Base-by-base conservation (phyloP, 139 green algal species). In the Chlorella sp. region DNA sequence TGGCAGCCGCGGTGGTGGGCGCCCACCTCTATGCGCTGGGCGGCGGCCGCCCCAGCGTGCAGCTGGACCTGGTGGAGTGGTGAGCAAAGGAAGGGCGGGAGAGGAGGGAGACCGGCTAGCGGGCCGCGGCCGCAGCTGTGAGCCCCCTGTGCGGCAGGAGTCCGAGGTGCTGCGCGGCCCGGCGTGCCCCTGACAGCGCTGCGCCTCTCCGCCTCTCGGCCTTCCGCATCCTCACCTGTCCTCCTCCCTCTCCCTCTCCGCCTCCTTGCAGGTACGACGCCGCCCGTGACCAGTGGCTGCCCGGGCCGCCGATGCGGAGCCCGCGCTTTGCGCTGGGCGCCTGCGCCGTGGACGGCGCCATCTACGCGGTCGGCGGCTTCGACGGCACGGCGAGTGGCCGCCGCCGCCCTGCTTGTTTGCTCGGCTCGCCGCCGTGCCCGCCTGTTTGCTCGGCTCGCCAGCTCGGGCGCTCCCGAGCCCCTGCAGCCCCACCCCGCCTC, bases 281-380 rank as follows among this genome's bases (percentile, higher is more conserved):
- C 45, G 41, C 41, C 5, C 56, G 71, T 40, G 79, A 83, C 27
- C 67, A 71, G 40, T 83, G 77, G 77, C 40, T 73, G 17, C 41
- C 41, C 11, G 53, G 66, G 53, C 77, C 77, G 12, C 36, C 71
- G 50, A 71, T 83, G 53, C 56, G 58, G 31, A 36, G 27, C 40
- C 60, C 60, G 29, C 77, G 77, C 63, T 83, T 83, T 76, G 77
- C 77, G 12, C 59, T 80, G 53, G 74, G 65, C 27, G 77, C 63
- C 43, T 71, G 71, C 3, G 11, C 51, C 41, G n/a, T 73, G 14
- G 71, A 46, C 11, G 71, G 71, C 14, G 77, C 77, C 25, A 5
- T 83, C 3, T 83, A 83, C 46, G 77, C 77, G 25, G 77, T 83
- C 53, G 77, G 77, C 9, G 77, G 77, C 41, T 83, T 63, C 35